A percentile compares a stretch with the other conserved stretches of the same genome.
These are phyloP conservation scores for Rhododendron kiyosumense DNA, from an alignment of 148 eudicot genomes.

Conservation along the genomic window DNA sequence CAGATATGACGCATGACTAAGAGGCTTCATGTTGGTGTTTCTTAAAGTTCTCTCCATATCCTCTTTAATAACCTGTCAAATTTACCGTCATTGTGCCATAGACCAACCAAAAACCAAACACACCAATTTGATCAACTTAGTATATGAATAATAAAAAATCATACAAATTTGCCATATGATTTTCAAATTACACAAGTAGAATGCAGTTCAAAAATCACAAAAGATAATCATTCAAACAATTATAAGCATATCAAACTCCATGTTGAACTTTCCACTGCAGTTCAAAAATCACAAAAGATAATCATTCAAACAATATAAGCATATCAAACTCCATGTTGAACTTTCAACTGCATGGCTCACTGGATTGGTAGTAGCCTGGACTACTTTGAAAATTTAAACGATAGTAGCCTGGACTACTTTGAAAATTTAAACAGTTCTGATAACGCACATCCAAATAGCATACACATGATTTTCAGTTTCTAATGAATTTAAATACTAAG, in stretches of 20 bases:
- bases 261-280: neutral
- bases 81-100: neutral
- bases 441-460: neutral
- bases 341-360: neutral
- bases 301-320: neutral
- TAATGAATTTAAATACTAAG: neutral
- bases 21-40: slow-evolving; percentile 92
- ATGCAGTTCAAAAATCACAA: neutral
- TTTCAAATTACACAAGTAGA: neutral
- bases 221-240: neutral
- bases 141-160: neutral
- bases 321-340: slow-evolving; percentile 4
- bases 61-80: slow-evolving; percentile 80
- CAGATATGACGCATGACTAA: slow-evolving; percentile 77
- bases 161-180: neutral
- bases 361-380: neutral
- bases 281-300: neutral
- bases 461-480: neutral
- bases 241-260: slow-evolving; percentile 6
- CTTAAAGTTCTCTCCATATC: slow-evolving; percentile 75
- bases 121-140: neutral
- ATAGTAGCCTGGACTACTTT: neutral
- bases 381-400: too few relatives aligned
- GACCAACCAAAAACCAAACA: neutral
- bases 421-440: neutral